Conservation (phyloP, 495 filamentous ascomycete genomes). For the Penicillium canescens region DNA sequence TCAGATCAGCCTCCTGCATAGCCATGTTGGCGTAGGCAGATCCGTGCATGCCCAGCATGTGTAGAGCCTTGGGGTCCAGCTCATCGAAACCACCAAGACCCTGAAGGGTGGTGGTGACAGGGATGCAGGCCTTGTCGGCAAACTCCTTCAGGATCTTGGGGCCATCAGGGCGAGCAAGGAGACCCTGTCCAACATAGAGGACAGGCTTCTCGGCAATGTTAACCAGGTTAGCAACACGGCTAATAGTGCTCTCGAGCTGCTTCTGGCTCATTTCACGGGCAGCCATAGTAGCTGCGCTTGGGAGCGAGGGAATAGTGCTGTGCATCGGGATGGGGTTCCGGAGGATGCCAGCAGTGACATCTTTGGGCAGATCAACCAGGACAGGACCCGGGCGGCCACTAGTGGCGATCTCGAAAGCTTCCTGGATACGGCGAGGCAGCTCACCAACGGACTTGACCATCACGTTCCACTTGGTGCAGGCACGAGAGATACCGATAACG, state of each 20-base stretch:
- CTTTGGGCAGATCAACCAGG: constrained; percentile 61
- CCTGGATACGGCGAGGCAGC: constrained; percentile 59
- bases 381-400: constrained; percentile 63
- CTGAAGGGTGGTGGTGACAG: constrained; percentile 67
- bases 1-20: constrained; percentile 64
- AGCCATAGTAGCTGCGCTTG: constrained; percentile 57
- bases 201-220: constrained; percentile 61
- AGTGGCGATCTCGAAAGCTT: constrained; percentile 64
- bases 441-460: constrained; percentile 63
- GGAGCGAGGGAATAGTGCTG: constrained; percentile 57
- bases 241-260: constrained; percentile 49
- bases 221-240: constrained; percentile 54
- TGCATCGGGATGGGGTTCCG: constrained; percentile 54
- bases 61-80: constrained; percentile 56
- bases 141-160: constrained; percentile 56
- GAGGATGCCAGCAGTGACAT: constrained; percentile 56
- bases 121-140: constrained; percentile 57
- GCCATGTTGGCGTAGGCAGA: constrained; percentile 66
- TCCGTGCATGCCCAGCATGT: constrained; percentile 69
- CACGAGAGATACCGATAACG: constrained; percentile 59
- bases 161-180: constrained; percentile 52
- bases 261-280: constrained; percentile 49
- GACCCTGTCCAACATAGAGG: constrained; percentile 61
- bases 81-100: constrained; percentile 63
- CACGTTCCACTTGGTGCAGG: constrained; percentile 67